Evolutionary conservation across 768 basidiomycete species (phyloP).

Genomic region (Chalciporus piperatus): DNA sequence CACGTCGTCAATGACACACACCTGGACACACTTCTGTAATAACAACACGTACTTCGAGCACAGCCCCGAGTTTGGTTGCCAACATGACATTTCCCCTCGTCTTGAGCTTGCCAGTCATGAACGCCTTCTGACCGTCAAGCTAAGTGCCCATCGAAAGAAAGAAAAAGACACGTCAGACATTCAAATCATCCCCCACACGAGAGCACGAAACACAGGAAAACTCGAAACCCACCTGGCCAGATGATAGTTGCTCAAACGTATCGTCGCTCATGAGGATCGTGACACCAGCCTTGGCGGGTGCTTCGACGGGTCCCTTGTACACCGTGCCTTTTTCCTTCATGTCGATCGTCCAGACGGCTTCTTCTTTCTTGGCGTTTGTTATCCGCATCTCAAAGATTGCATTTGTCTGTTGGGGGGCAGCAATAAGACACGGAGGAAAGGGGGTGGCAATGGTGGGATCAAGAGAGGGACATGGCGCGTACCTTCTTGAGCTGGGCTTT

Average conservation of each 20-base stretch:
- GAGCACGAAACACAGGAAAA: no score
- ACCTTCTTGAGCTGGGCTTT: constrained; percentile 76
- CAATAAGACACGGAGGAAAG: background rate
- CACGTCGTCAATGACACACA: background rate
- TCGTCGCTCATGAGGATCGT: constrained; percentile 78
- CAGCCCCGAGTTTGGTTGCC: constrained; percentile 82
- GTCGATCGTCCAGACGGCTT: constrained; percentile 88
- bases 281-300: constrained; percentile 71
- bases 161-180: background rate
- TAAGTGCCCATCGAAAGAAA: constrained; percentile 27
- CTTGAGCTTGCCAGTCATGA: constrained; percentile 94
- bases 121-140: constrained; percentile 91
- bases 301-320: constrained; percentile 56
- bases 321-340: constrained; percentile 80
- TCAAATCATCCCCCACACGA: no score
- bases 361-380: constrained; percentile 67
- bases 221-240: constrained; percentile 56
- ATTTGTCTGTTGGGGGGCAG: constrained; percentile 55
- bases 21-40: background rate
- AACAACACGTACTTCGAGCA: constrained; percentile 62
- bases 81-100: constrained; percentile 92
- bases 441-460: background rate
- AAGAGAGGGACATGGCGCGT: background rate
- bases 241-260: constrained; percentile 66
- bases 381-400: constrained; percentile 86